Evolutionary conservation across 768 basidiomycete species (phyloP).

Genomic region (Coprinopsis strossmayeri): DNA sequence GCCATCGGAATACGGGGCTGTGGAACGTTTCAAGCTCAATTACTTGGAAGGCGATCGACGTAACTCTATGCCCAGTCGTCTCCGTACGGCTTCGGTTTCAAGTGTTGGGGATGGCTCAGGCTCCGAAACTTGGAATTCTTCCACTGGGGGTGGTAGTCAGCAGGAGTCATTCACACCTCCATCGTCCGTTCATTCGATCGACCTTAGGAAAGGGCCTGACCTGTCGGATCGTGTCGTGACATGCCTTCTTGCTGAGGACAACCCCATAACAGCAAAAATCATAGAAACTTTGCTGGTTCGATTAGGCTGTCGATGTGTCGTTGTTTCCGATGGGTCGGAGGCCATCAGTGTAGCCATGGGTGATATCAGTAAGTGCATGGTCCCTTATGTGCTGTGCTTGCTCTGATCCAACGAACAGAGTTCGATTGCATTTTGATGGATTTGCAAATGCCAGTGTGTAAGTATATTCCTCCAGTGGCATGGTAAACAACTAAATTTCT

Average conservation of each 20-base stretch:
- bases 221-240: slow-evolving; percentile 87
- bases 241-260: slow-evolving; percentile 92
- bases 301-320: slow-evolving; percentile 91
- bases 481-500: too few species aligned
- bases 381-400: slow-evolving; percentile 5
- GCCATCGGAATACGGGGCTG: slow-evolving; percentile 82
- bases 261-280: slow-evolving; percentile 97
- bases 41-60: slow-evolving; percentile 76
- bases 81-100: slow-evolving; percentile 82
- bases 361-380: slow-evolving; percentile 76
- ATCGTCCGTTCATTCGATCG: slow-evolving; percentile 82
- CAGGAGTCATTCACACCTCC: slow-evolving; percentile 64
- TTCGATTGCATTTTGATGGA: slow-evolving; percentile 97
- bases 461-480: too few species aligned
- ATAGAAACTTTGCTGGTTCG: slow-evolving; percentile 91
- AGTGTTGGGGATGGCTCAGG: slow-evolving; percentile 75
- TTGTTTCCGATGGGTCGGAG: slow-evolving; percentile 94
- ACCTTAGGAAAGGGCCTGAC: slow-evolving; percentile 70
- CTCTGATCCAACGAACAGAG: slow-evolving; percentile 41
- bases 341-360: slow-evolving; percentile 97
- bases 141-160: slow-evolving; percentile 47
- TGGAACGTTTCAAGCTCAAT: slow-evolving; percentile 83
- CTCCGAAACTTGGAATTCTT: slow-evolving; percentile 66
- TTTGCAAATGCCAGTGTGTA: slow-evolving; percentile 88
- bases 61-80: slow-evolving; percentile 78